Evolutionary conservation across 306 rosid genomes (phyloP).

Genomic region (Fragaria ananassa): DNA sequence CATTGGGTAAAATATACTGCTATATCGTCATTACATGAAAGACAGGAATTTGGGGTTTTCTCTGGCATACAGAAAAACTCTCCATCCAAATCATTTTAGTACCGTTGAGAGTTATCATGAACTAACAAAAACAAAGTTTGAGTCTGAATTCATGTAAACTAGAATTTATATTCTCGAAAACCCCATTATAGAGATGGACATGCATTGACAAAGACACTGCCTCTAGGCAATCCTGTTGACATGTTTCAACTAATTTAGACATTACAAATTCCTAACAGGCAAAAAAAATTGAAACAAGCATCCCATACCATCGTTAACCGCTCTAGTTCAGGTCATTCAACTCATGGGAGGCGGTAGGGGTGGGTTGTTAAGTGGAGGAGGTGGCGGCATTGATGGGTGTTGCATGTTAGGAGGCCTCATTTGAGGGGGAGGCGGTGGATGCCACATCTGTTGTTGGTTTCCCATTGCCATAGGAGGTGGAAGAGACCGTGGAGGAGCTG

Average conservation of each 20-base stretch:
- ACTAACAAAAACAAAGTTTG: too few species aligned
- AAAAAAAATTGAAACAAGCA: conserved; percentile 4
- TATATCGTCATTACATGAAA: too few species aligned
- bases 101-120: too few species aligned
- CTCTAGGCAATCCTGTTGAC: not conserved
- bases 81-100: too few species aligned
- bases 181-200: not conserved
- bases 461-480: conserved; percentile 92
- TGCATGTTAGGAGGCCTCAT: conserved; percentile 55
- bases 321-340: conserved; percentile 25
- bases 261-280: conserved; percentile 25
- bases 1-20: too few species aligned
- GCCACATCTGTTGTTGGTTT: conserved; percentile 71
- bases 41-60: too few species aligned
- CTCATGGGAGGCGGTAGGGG: conserved; percentile 38
- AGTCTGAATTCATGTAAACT: not conserved
- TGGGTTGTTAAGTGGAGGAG: conserved; percentile 46
- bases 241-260: conserved; percentile 14
- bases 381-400: conserved; percentile 63
- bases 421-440: conserved; percentile 76
- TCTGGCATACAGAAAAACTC: too few species aligned
- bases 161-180: not conserved
- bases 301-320: conserved; percentile 5
- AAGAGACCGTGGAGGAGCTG: conserved; percentile 61
- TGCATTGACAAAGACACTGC: not conserved